Evolutionary conservation across 768 basidiomycete genomes (phyloP).

Genomic region (Phylloporus sp.): DNA sequence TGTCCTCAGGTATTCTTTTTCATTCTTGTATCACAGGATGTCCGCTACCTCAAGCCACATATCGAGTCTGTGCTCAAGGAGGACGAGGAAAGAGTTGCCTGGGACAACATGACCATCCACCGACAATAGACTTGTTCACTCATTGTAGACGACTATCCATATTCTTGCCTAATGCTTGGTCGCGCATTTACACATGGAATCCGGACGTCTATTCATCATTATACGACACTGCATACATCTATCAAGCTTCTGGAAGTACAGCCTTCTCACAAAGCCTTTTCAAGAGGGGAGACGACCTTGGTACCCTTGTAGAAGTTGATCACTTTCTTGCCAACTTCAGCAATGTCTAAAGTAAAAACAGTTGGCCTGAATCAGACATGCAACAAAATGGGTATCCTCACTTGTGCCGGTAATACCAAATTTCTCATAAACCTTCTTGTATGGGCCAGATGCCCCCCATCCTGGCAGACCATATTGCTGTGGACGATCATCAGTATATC

Average conservation of each 20-base stretch:
- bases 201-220: slow-evolving; percentile 10
- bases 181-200: background rate
- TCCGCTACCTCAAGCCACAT: slow-evolving; percentile 82
- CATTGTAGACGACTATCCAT: slow-evolving; percentile 27
- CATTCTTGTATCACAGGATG: slow-evolving; percentile 54
- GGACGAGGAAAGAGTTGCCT: slow-evolving; percentile 68
- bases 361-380: slow-evolving; percentile 6
- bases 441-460: slow-evolving; percentile 91
- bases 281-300: slow-evolving; percentile 67
- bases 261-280: slow-evolving; percentile 57
- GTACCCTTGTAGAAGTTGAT: slow-evolving; percentile 81
- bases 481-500: slow-evolving; percentile 1
- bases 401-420: slow-evolving; percentile 78
- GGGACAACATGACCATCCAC: slow-evolving; percentile 75
- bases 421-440: slow-evolving; percentile 87
- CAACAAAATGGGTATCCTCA: slow-evolving; percentile 37
- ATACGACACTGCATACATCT: slow-evolving; percentile 11
- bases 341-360: slow-evolving; percentile 52
- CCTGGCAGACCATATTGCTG: slow-evolving; percentile 67
- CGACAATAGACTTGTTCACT: slow-evolving; percentile 49
- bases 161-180: slow-evolving; percentile 11
- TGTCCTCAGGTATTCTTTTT: slow-evolving; percentile 3
- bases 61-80: slow-evolving; percentile 72
- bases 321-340: slow-evolving; percentile 79
- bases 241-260: background rate